Conservation (phyloP, 1,284 basidiomycete species). For the Boletus semigastroideus region DNA sequence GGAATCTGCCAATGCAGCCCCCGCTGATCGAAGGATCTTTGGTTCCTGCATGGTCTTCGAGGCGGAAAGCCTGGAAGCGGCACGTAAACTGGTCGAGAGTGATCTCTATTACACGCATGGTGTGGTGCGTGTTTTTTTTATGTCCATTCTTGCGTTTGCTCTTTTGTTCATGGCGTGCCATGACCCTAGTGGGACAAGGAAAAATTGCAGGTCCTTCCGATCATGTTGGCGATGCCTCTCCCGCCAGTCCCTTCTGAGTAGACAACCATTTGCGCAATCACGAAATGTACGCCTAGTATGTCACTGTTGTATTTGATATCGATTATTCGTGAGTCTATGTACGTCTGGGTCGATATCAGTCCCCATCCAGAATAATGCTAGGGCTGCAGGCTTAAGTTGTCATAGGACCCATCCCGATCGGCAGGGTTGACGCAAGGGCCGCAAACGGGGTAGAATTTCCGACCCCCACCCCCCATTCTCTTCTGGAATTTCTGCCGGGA, state of each 20-base stretch:
- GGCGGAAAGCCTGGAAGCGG: constrained; percentile 47
- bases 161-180: background rate
- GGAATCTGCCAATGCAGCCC: constrained; percentile 35
- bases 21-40: constrained; percentile 41
- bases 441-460: background rate
- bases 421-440: background rate
- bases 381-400: background rate
- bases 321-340: background rate
- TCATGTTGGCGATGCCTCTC: constrained; percentile 12
- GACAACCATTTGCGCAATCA: background rate
- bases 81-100: constrained; percentile 43
- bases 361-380: background rate
- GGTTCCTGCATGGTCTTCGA: constrained; percentile 52
- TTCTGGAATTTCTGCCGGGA: background rate
- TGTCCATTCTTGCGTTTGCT: background rate
- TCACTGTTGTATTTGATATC: background rate
- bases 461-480: too few relatives aligned
- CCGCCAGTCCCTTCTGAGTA: constrained; percentile 12
- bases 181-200: constrained; percentile 39
- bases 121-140: constrained; percentile 50
- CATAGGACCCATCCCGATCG: constrained; percentile 1
- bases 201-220: constrained; percentile 43
- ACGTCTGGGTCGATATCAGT: background rate
- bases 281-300: background rate
- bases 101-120: constrained; percentile 54